Percentiles rank a stretch among this genome's conserved stretches.
Conservation (phyloP, 1,139 yeast genomes). For the Meyerozyma elateridarum region DNA sequence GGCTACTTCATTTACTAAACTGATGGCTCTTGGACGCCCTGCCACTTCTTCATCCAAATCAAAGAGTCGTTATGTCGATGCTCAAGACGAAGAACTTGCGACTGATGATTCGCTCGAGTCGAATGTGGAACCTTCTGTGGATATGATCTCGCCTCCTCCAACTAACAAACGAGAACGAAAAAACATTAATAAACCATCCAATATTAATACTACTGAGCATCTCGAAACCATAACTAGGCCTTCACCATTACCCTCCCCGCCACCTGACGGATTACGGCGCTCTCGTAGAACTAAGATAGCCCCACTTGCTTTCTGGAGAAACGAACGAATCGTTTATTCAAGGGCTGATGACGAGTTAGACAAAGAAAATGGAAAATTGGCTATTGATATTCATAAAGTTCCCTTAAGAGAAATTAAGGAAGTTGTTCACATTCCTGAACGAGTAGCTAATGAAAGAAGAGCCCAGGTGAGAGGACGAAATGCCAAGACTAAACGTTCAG, state of each 20-base stretch:
- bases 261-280: constrained; percentile 41
- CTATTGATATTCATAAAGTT: constrained; percentile 29
- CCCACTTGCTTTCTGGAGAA: constrained; percentile 83
- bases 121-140: constrained; percentile 5
- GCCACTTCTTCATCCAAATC: too few species aligned
- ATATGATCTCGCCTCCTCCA: constrained; percentile 19
- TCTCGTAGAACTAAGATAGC: constrained; percentile 65
- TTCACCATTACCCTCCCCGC: constrained; percentile 42
- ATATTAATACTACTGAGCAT: constrained; percentile 6
- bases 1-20: constrained; percentile 2
- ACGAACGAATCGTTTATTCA: constrained; percentile 68
- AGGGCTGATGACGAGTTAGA: constrained; percentile 32
- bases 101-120: constrained; percentile 1
- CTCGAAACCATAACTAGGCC: constrained; percentile 16
- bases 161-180: constrained; percentile 11
- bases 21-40: constrained; percentile 1
- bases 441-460: constrained; percentile 9
- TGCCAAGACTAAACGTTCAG: too few species aligned
- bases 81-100: too few species aligned
- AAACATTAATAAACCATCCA: constrained; percentile 4
- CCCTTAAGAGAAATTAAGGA: constrained; percentile 59
- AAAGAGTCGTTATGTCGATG: too few species aligned
- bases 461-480: constrained; percentile 7
- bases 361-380: constrained; percentile 33
- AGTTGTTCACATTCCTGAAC: constrained; percentile 48